Percentiles rank a stretch among this genome's conserved stretches.
Conservation (phyloP, 1,284 basidiomycete genomes). For the Sanghuangporus baumii region DNA sequence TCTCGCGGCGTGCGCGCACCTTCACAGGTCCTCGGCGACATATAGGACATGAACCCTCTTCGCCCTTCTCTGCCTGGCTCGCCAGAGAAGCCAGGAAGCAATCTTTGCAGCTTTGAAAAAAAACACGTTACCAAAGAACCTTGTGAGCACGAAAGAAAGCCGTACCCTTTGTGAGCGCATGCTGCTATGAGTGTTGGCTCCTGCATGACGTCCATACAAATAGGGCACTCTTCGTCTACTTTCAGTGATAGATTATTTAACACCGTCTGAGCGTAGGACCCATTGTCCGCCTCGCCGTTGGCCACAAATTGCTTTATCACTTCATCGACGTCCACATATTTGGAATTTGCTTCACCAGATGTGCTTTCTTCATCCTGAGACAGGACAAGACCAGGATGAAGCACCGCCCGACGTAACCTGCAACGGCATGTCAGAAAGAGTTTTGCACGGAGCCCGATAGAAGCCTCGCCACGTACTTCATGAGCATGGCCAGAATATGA, state of each 20-base stretch:
- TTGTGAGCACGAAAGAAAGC: not conserved
- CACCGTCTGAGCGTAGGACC: slow-evolving; percentile 59
- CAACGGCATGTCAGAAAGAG: not conserved
- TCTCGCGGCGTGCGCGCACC: slow-evolving; percentile 27
- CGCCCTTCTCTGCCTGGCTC: slow-evolving; percentile 57
- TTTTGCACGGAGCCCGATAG: too few relatives aligned
- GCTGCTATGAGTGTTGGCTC: slow-evolving; percentile 64
- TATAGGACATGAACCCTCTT: slow-evolving; percentile 67
- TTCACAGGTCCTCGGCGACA: slow-evolving; percentile 64
- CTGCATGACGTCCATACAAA: slow-evolving; percentile 77
- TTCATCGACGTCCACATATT: slow-evolving; percentile 51
- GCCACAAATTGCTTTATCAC: slow-evolving; percentile 57
- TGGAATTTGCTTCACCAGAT: slow-evolving; percentile 32
- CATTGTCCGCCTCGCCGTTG: slow-evolving; percentile 30
- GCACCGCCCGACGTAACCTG: slow-evolving; percentile 80
- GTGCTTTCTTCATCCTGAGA: slow-evolving; percentile 41
- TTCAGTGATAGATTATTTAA: slow-evolving; percentile 47
- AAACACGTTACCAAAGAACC: not conserved
- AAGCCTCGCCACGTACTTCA: slow-evolving; percentile 52
- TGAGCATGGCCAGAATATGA: slow-evolving; percentile 86
- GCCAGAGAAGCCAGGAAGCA: slow-evolving; percentile 72
- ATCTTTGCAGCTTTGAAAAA: slow-evolving; percentile 68
- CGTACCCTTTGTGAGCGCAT: slow-evolving; percentile 76
- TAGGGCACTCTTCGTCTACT: slow-evolving; percentile 63
- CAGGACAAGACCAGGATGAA: slow-evolving; percentile 77